Conservation (phyloP, 306 rosid genomes). For the Cicer pinnatifidum region DNA sequence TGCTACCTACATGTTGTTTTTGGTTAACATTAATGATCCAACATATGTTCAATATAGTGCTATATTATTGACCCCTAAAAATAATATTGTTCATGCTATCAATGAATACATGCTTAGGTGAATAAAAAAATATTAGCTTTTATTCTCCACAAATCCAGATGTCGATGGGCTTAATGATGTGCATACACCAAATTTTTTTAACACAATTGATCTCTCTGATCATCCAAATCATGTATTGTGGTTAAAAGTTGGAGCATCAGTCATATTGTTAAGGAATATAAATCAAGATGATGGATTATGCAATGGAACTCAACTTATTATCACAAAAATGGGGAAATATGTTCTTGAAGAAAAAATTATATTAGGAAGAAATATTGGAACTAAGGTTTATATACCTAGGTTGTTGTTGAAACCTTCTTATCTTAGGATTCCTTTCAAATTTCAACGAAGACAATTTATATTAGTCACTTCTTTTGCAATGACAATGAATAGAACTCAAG, state of each 20-base stretch:
- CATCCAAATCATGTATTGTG: no score
- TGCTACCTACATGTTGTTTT: not conserved
- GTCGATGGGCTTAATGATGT: not conserved
- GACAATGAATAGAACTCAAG: not conserved
- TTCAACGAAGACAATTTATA: not conserved
- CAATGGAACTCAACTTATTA: not conserved
- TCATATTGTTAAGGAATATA: not conserved
- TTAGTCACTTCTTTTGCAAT: not conserved
- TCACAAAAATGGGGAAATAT: not conserved
- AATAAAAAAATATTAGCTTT: not conserved
- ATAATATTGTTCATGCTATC: not conserved
- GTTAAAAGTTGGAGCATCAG: no score
- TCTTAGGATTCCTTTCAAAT: not conserved
- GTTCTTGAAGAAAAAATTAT: not conserved
- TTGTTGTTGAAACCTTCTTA: no score
- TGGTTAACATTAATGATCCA: not conserved
- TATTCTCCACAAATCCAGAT: not conserved
- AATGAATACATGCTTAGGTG: not conserved
- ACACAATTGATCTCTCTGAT: no score
- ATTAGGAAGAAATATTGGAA: not conserved
- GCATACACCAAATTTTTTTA: no score
- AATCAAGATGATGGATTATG: not conserved
- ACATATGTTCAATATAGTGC: not conserved
- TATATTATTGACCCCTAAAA: not conserved
- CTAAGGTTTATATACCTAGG: not conserved